phyloP scores from a whole-genome alignment of 495 filamentous ascomycete genomes.

The Aspergillus ostianus region DNA sequence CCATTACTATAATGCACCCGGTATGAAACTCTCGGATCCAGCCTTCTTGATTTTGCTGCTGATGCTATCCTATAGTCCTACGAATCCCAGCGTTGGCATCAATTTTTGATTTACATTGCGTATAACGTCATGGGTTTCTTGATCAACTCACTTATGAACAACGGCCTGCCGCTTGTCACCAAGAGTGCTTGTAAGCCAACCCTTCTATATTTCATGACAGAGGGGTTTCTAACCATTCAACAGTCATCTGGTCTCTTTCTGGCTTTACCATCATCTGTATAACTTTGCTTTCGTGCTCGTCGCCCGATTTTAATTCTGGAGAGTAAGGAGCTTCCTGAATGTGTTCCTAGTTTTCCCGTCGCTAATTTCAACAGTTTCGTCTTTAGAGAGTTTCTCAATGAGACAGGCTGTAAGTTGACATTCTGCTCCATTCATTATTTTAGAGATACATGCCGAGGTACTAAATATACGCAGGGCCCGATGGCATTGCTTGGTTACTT shows the following conservation, averaged over 20 bases:
- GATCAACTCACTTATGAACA: constrained; percentile 67
- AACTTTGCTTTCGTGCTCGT: constrained; percentile 60
- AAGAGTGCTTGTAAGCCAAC: constrained; percentile 48
- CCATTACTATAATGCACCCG: constrained; percentile 58
- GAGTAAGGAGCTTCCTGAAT: constrained; percentile 49
- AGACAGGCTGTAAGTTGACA: constrained; percentile 51
- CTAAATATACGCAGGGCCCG: constrained; percentile 56
- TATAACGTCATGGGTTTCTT: constrained; percentile 62
- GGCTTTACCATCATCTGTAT: constrained; percentile 70
- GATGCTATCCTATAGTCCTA: constrained; percentile 39
- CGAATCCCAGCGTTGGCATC: constrained; percentile 61
- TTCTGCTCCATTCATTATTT: background rate
- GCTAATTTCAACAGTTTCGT: constrained; percentile 54
- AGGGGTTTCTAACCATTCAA: constrained; percentile 1
- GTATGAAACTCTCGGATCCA: constrained; percentile 19
- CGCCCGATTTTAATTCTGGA: constrained; percentile 59
- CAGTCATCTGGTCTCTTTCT: constrained; percentile 63
- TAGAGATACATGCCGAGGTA: too few species aligned
- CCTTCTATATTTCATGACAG: background rate
- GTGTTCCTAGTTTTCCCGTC: constrained; percentile 27
- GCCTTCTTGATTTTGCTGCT: background rate
- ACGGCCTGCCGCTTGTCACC: constrained; percentile 61
- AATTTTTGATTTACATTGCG: constrained; percentile 70
- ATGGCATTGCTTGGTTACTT: constrained; percentile 63
- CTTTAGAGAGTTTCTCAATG: constrained; percentile 57